Base-by-base conservation (phyloP, 768 basidiomycete species). In the Russula olivacea region DNA sequence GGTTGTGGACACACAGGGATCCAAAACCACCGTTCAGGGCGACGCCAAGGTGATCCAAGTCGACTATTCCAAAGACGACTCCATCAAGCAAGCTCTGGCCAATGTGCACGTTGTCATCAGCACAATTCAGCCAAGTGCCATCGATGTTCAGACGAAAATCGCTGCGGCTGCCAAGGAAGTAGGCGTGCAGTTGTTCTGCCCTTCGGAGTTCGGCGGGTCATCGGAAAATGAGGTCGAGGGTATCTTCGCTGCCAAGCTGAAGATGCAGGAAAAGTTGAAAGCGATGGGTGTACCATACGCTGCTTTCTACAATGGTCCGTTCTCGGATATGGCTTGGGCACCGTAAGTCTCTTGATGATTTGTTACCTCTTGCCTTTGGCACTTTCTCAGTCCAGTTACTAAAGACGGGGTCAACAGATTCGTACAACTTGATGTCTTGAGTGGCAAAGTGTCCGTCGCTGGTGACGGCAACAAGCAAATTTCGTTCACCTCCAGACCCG, bases 121-220 rank as follows among this genome's bases (percentile, higher is more conserved):
- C 11, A 58, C 68, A 7, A 61, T 69, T 19, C 2, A 54, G 3
- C 50, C 55, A 21, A n/a, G 50, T 12, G 40, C 30, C 28, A 52
- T 68, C 36, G 61, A 15, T 12, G 59, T 47, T 19, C 72, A 73
- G 61, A 30, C 12, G 4, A 23, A 30, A 1, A 61, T 73, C 11
- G 68, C 68, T 1, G 45, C 64, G 0, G 72, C 69, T 0, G 66
- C 68, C 2, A 73, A 70, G 63, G 57, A 58, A 38, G 72, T 65
- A 0, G 69, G 72, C 23, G 74, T 72, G 28, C 64, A 70, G 58
- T 66, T 74, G 17, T 75, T 75, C 57, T 64, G 72, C 8, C 74
- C 74, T 9, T 68, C 69, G 50, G 73, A 74, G 59, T 74, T 72
- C 34, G 72, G 72, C 4, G 64, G 55, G 17, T 34, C 61, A 3